Evolutionary conservation across 257 asterid species (phyloP), one percentile per base, ranked within the genome.

Genomic region (Perilla frutescens): DNA sequence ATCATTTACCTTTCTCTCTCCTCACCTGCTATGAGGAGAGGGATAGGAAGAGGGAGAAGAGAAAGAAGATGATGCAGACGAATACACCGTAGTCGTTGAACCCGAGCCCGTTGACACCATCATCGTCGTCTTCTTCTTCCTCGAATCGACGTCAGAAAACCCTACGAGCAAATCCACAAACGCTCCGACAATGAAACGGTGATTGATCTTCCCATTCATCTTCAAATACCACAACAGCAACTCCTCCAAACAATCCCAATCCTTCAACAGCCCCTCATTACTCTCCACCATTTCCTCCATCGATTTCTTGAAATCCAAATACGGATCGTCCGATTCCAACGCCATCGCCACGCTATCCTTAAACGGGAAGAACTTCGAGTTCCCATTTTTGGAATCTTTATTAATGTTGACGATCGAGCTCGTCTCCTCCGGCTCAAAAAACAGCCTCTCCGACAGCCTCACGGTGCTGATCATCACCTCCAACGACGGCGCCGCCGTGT

Each of bases 261-360:
- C 89, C 63, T 84, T 81, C 20, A 90, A 9, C 31, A 37, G 14
- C 1, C 84, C 92, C 54, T 81, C 74, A 11, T 81, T 72, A 11
- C 74, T 81, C 86, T 90, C 89, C 76, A 90, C 83, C 86, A 86
- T 90, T 59, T 90, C 94, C 59, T 82, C 79, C 96, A 90, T 90
- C 12, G 96, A 90, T 40, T 48, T 82, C 85, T 86, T 88, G 90
- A 90, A 90, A 66, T 90, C 94, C 55, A 74, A 6, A 31, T 83
- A 88, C 51, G 96, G 96, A 53, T 90, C 84, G 1, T 87, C 82
- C 2, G 96, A 88, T 5, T 86, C 91, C 87, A 90, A 20, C 0
- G 80, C 90, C 59, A 84, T 49, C 2, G 84, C 83, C 10, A 86
- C 78, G 29, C 90, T 83, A 6, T 76, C 92, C 73, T 86, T 78